Percentiles rank a stretch among this genome's conserved stretches.
Conservation (phyloP, 139 green algal species). For the Micractinium conductrix region DNA sequence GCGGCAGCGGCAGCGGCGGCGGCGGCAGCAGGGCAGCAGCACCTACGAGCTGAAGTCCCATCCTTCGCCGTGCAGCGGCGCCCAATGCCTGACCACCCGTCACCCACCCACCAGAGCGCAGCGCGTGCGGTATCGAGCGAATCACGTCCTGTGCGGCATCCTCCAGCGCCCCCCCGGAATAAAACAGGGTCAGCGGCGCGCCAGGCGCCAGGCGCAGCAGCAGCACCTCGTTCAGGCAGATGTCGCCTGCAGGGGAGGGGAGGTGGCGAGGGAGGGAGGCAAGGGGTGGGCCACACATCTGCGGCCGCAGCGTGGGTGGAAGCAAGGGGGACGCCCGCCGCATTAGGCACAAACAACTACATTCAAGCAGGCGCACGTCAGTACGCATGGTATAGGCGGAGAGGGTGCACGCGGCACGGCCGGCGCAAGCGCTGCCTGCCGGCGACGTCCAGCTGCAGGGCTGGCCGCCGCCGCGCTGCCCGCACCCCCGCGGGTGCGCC, state of each 20-base stretch:
- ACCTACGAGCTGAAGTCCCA: too few relatives aligned
- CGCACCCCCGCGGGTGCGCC: too few relatives aligned
- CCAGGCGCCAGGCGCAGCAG: slow-evolving; percentile 35
- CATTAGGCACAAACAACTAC: neutral
- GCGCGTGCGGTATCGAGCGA: slow-evolving; percentile 9
- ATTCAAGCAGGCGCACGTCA: neutral
- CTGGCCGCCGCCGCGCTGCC: too few relatives aligned
- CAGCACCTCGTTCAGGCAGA: slow-evolving; percentile 58
- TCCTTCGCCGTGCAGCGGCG: too few relatives aligned
- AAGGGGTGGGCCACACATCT: neutral
- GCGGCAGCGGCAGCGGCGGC: too few relatives aligned
- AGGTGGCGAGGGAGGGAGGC: neutral
- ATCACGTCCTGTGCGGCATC: neutral
- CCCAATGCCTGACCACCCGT: too few relatives aligned
- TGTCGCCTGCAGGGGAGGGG: slow-evolving; percentile 19
- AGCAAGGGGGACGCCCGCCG: slow-evolving; percentile 39
- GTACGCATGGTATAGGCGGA: too few relatives aligned
- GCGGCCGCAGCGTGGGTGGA: neutral
- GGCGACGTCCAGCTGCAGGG: too few relatives aligned
- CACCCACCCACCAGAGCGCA: neutral
- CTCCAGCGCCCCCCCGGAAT: slow-evolving; percentile 28
- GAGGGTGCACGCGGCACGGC: neutral
- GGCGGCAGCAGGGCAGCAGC: too few relatives aligned
- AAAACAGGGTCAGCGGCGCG: slow-evolving; percentile 28
- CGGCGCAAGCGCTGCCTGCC: neutral